Evolutionary conservation across 768 basidiomycete species (phyloP).

Genomic region (Amanita fuliginea): DNA sequence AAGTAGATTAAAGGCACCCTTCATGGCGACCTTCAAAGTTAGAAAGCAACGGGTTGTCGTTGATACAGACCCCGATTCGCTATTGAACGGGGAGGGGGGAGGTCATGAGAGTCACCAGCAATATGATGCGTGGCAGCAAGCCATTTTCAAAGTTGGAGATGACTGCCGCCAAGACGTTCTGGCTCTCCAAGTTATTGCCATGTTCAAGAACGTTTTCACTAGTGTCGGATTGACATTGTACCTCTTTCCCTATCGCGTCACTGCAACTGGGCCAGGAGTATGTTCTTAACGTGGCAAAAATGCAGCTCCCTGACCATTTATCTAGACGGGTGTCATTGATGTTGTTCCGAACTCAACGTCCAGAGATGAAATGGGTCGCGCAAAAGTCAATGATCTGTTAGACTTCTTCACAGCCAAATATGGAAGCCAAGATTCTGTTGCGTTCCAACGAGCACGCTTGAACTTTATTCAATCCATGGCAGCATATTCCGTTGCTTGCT

Average conservation of each 20-base stretch:
- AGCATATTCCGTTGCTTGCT: conserved; percentile 96
- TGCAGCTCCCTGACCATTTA: conserved; percentile 2
- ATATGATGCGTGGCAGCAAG: conserved; percentile 93
- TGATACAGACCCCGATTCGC: conserved; percentile 60
- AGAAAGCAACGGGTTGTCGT: conserved; percentile 70
- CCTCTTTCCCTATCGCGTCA: conserved; percentile 92
- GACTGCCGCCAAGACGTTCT: conserved; percentile 99
- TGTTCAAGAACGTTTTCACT: conserved; percentile 98
- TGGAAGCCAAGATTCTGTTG: conserved; percentile 77
- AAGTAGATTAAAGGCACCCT: conserved; percentile 65
- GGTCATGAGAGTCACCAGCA: conserved; percentile 46
- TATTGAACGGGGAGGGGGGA: conserved; percentile 52
- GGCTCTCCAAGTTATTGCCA: conserved; percentile 93
- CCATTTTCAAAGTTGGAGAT: conserved; percentile 99
- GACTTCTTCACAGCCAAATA: conserved; percentile 93
- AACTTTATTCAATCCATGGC: conserved; percentile 99
- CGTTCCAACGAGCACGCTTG: conserved; percentile 85
- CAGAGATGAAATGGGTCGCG: conserved; percentile 97
- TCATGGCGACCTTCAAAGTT: conserved; percentile 99
- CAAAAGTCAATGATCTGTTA: conserved; percentile 92
- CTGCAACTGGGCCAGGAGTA: conserved; percentile 93
- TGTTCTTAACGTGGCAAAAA: conserved; percentile 17
- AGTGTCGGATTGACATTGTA: conserved; percentile 83
- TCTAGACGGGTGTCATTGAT: conserved; percentile 93
- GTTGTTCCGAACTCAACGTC: conserved; percentile 98